phyloP scores from a whole-genome alignment of 2,329 filamentous ascomycete species.

The Cadophora sp. region DNA sequence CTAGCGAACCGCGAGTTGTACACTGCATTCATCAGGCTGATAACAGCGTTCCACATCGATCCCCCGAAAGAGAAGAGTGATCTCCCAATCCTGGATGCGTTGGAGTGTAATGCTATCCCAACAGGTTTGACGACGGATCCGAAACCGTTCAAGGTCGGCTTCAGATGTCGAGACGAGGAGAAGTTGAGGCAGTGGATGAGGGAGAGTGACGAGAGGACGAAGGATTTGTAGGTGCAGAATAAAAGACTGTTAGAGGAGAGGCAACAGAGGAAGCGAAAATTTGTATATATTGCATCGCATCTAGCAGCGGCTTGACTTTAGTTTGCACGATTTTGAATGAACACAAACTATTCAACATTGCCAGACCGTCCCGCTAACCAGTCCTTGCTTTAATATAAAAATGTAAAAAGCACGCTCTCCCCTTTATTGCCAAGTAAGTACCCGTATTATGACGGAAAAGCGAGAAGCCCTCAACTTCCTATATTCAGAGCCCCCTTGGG shows the following conservation, averaged over 20 bases:
- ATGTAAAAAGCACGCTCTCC: too few relatives aligned
- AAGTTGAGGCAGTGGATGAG: slow-evolving; percentile 60
- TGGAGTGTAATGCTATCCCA: slow-evolving; percentile 63
- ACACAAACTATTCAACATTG: too few relatives aligned
- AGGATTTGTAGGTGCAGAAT: slow-evolving; percentile 9
- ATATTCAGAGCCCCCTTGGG: too few relatives aligned
- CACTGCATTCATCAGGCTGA: slow-evolving; percentile 63
- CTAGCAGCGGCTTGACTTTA: too few relatives aligned
- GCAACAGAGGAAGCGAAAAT: not conserved
- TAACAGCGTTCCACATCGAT: slow-evolving; percentile 63
- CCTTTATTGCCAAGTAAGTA: too few relatives aligned
- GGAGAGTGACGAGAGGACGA: slow-evolving; percentile 46
- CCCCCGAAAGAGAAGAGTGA: slow-evolving; percentile 54
- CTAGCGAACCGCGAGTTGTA: slow-evolving; percentile 69
- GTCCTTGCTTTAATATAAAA: too few relatives aligned
- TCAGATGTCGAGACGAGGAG: slow-evolving; percentile 55
- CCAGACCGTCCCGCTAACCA: too few relatives aligned
- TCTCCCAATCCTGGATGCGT: slow-evolving; percentile 59
- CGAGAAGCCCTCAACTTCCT: too few relatives aligned
- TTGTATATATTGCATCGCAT: slow-evolving; percentile 1
- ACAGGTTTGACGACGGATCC: slow-evolving; percentile 67
- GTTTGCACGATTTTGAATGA: too few relatives aligned
- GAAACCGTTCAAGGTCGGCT: slow-evolving; percentile 66
- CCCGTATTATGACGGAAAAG: too few relatives aligned
- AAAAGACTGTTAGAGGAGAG: not conserved